Base-by-base conservation (phyloP, 129 eudicot genomes). In the Heracleum sosnowskyi region DNA sequence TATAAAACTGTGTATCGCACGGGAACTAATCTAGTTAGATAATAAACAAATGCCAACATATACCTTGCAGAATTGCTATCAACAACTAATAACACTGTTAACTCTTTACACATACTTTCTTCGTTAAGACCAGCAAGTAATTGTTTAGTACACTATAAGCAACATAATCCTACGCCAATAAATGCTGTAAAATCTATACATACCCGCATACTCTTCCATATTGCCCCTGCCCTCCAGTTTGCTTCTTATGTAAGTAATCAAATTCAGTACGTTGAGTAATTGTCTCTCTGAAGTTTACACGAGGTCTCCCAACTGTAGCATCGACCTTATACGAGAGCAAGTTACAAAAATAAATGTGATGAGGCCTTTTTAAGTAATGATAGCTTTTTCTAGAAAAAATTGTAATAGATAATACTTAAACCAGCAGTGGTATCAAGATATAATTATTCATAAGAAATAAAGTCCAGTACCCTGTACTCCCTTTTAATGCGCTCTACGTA, bases 161-260 rank as follows among this genome's bases (percentile, higher is more conserved):
- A 72, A 40, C 76, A 72, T 39, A 35, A 37, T 40, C 7, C n/a
- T n/a, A n/a, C 2, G 46, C 17, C 37, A 69, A 20, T 15, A 75
- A 76, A 78, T 31, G 20, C 11, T 2, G 11, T 31, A 28, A 13
- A 63, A 39, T 12, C 28, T 7, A 76, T 26, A n/a, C 88, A 82
- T 88, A 92, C 99, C 99, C 99, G 33, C 89, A 84, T 34, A 96
- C 99, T 79, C 96, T 82, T 82, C 99, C 99, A 45, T 92, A 96
- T 81, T 96, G 99, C 77, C 99, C 99, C 79, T 92, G 97, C 36
- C 99, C 99, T 80, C 99, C 99, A 84, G 88, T 88, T 90, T 96
- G 99, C 82, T 96, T 96, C 88, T 96, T 96, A 75, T 96, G 99
- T 80, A 90, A 80, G 86, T 96, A 96, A 86, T 96, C 99, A 49